Evolutionary conservation across 768 basidiomycete species (phyloP), one percentile per base, ranked within the genome.

Genomic region (Pilatotrama ljubarskyi): DNA sequence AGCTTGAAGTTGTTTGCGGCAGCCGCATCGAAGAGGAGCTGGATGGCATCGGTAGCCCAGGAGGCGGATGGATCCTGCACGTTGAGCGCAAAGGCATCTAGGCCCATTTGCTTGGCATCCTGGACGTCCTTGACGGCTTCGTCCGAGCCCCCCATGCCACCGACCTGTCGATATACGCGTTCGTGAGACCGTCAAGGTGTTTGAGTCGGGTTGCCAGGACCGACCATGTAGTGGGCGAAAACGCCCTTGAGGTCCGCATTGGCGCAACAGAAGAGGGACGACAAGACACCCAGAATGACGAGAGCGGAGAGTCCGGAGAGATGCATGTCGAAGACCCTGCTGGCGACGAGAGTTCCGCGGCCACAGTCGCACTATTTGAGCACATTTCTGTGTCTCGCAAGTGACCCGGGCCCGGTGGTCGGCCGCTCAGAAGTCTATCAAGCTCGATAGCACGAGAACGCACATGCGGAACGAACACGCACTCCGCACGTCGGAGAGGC

Each of bases 21-120:
- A 1, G 73, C 65, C 0, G 68, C 78, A 32, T 66, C 42, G 61
- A 73, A 78, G 55, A 51, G 61, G 74, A 59, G 73, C 72, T 54
- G 36, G 10, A 43, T 51, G 29, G 50, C 58, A 18, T 52, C 26
- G 18, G 42, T 46, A 4, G 52, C 11, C 52, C 58, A 54, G 3
- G 22, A 24, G 5, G 47, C 35, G 20, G 29, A 25, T 17, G 24
- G 24, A 4, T 61, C 29, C 49, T 25, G 83, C 29, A 84, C 70
- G 67, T 86, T 86, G 43, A 84, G 74, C 2, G 79, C 82, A 59
- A 86, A 85, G 0, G 74, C 83, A 63, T 84, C 81, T 55, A 84
- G 77, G 36, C 78, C 35, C 47, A 57, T 57, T 37, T 40, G 17
- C 47, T 57, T 48, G 15, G 55, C 55, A 41, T 57, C 55, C 38